Base-by-base conservation (phyloP, 2,329 filamentous ascomycete genomes). In the Ophiocordyceps camponoti-floridani region DNA sequence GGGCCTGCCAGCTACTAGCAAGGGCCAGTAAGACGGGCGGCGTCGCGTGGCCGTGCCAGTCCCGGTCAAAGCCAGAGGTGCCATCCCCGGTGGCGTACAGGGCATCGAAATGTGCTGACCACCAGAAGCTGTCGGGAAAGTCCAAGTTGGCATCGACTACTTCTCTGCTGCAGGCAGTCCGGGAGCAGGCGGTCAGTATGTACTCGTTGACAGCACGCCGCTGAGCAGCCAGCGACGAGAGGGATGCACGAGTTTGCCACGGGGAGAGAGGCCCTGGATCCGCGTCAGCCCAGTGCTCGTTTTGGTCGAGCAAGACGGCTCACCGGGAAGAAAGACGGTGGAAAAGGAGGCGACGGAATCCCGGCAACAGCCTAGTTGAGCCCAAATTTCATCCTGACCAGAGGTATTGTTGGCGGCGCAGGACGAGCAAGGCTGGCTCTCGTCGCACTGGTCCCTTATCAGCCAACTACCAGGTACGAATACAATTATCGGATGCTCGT, bases 121-220 rank as follows among this genome's bases (percentile, higher is more conserved):
- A 73, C 73, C 73, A 77, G 51, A 77, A 76, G 2, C 63, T 64
- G 49, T 77, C 73, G 30, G 69, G 62, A 45, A 72, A 75, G 51
- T 77, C 73, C 3, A 73, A 53, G 44, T 67, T 63, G 4, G 56
- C 52, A 45, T 63, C 63, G 14, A 70, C 66, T 47, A 65, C 55
- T n/a, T 63, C 58, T 2, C 60, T 53, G 26, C 63, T 58, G 12
- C 62, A 58, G n/a, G 58, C 54, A n/a, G 60, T 56, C 18, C 68
- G 56, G 13, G 62, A 58, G 45, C 70, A 73, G 1, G 60, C 59
- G 13, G 62, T 60, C 42, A 73, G 63, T 9, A 76, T 58, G 46
- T 66, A 67, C 19, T 73, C 68, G 52, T 75, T 75, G 50, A 75
- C 64, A 45, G 63, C 67, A 18, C 64, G 64, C 43, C 69, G 64